Evolutionary conservation across 139 green algal genomes (phyloP), one percentile per base, ranked within the genome.

Genomic region (Closterium sp.): DNA sequence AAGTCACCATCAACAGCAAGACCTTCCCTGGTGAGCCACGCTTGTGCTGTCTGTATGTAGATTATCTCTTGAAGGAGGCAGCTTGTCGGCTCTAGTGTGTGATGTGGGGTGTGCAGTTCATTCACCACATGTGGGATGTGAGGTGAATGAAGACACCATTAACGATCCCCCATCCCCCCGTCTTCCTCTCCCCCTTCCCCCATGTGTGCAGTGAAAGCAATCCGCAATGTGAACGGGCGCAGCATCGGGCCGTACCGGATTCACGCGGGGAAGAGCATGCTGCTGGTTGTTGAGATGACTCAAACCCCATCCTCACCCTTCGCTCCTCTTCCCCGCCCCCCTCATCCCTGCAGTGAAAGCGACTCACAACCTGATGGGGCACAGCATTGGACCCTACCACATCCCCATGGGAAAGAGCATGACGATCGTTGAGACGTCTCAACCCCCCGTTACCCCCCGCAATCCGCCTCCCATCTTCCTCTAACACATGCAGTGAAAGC

Each of bases 361-460:
- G 50, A 95, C 99, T 2, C 95, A 98, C 50, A 99, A 99, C 95
- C 96, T 99, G 24, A 99, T 99, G 94, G 98, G 98, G 22, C 98
- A 99, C 96, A 98, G 96, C 86, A 99, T 99, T 79, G 97, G 92
- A 5, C 97, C 97, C 0, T 99, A 99, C 95, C 94, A 96, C 42
- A 99, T 99, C 94, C 98, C 99, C 93, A 98, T 92, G 0, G 97
- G 97, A 79, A 98, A 98, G 95, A 97, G 93, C 88, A 97, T 98
- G 90, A 97, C 95, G 13, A 96, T 96, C 86, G 95, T 96, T 50
- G 38, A 50, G 38, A 50, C 13, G 13, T 50, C 13, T 50, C 38
- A 50, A 9, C 13, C 13, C 38, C 38, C 38, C 38, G 7, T 50
- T 50, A 22, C 62, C 13, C 62, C 62, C 17, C 62, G 24, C 62